phyloP scores from a whole-genome alignment of 1,139 yeast genomes.

The Kazachstania sp. region DNA sequence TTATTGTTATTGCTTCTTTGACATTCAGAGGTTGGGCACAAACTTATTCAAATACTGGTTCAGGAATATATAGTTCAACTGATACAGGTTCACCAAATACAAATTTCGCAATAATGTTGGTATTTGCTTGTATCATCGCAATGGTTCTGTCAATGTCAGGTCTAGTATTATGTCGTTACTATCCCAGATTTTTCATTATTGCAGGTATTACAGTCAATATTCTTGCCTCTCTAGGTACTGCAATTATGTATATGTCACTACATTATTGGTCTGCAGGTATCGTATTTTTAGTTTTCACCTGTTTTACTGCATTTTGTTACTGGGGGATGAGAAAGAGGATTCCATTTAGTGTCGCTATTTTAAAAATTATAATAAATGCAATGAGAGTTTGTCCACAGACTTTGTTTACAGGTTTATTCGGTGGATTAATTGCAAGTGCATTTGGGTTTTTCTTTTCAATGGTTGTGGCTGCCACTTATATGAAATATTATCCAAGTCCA shows the following conservation, averaged over 20 bases:
- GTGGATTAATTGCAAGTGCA: constrained; percentile 55
- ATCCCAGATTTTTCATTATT: constrained; percentile 61
- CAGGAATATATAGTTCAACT: constrained; percentile 50
- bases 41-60: constrained; percentile 51
- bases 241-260: constrained; percentile 57
- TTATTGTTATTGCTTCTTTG: constrained; percentile 61
- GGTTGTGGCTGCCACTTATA: constrained; percentile 66
- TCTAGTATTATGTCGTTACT: constrained; percentile 51
- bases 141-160: constrained; percentile 51
- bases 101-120: constrained; percentile 62
- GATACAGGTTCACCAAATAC: constrained; percentile 59
- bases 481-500: constrained; percentile 51
- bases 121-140: constrained; percentile 56
- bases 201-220: constrained; percentile 63
- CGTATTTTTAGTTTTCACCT: constrained; percentile 58
- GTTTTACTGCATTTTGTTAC: constrained; percentile 60
- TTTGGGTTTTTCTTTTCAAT: constrained; percentile 59
- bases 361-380: constrained; percentile 67
- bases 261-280: constrained; percentile 72
- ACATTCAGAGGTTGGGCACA: constrained; percentile 55
- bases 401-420: constrained; percentile 52
- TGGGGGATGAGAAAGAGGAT: constrained; percentile 67
- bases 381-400: constrained; percentile 66
- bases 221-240: constrained; percentile 63
- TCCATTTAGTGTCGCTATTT: constrained; percentile 63